Evolutionary conservation across 2,329 filamentous ascomycete genomes (phyloP), one percentile per base, ranked within the genome.

Genomic region (Ceratocystis diversiconidia): DNA sequence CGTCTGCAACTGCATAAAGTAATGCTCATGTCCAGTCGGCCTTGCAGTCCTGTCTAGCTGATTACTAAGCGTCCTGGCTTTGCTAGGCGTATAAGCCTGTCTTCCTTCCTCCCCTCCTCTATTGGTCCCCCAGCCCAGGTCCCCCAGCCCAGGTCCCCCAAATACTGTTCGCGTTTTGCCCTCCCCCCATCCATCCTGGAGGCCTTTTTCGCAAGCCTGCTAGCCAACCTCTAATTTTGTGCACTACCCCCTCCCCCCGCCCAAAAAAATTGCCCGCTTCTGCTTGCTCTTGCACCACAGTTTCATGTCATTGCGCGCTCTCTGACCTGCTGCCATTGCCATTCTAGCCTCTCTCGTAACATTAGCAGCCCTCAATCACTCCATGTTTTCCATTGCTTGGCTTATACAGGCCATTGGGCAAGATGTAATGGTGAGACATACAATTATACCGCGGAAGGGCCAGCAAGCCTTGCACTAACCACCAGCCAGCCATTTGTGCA

Each of bases 231-330:
- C 32, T 59, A 59, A n/a, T n/a, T 59, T 59, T 59, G 28, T 5
- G 52, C 15, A 17, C 28, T 32, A 5, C 15, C n/a, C n/a, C 17
- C 28, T n/a, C 17, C 7, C 32, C 17, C 22, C 17, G 7, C 25
- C 32, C 52, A 3, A n/a, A 30, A 12, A 10, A 28, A 30, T 30
- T 8, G 32, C 36, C 52, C 15, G 15, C 28, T 1, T 32, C 52
- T 59, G 52, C 52, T 59, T 41, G 36, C 36, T 59, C 52, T 59
- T 59, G 52, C 52, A 59, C 52, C 28, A 59, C 52, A 59, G 52
- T 59, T 59, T 59, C 28, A 59, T 36, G 52, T 59, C 52, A 59
- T 59, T 59, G 52, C 52, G 28, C 52, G 52, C 52, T 59, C 52
- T 59, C 52, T 59, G 52, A 19, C 52, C 52, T 59, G 25, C 36